Base-by-base conservation (phyloP, 345 rosid species). In the Noccaea bulbosa region DNA sequence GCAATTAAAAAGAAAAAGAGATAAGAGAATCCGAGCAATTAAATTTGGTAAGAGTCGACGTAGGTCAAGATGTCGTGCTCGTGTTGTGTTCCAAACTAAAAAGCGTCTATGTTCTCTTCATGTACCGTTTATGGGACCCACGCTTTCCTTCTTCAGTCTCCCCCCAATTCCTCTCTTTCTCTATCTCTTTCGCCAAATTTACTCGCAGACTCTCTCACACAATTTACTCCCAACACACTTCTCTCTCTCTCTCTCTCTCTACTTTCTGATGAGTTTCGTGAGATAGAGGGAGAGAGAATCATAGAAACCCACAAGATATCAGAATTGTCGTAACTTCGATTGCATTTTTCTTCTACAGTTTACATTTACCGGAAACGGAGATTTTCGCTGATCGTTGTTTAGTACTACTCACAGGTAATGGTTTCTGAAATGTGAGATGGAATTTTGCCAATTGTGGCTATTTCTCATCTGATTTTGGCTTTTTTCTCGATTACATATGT, bases 71-170 rank as follows among this genome's bases (percentile, higher is more conserved):
- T 74, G 73, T 74, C 69, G 78, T 67, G 74, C 65, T 75, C 69
- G 50, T 75, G 58, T 61, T 53, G 78, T 61, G 73, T 68, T 75
- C 73, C 41, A 68, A 74, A 67, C 72, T 24, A 75, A 75, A 75
- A 75, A 75, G 56, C 34, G 79, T 75, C 79, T 62, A 69, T 55
- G 79, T 75, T 75, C 79, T 69, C 74, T 75, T 75, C 70, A 75
- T 75, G 79, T 70, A 54, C 79, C 65, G 65, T 54, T 53, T 38
- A 1, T 33, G 33, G 79, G 61, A 3, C 79, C 79, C 75, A 62
- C 79, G 2, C 3, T 30, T 61, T 56, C 37, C 65, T 62, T 54
- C 47, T n/a, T 54, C 70, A 45, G 16, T 56, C 74, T 54, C 64
- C 35, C 43, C 49, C 64, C 60, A 46, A 37, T 46, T 45, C 65